Percentiles rank a stretch among this genome's conserved stretches.
These are phyloP conservation scores for Staphylotrichum tortipilum DNA, from an alignment of 495 filamentous ascomycete species.

Conservation along the genomic window DNA sequence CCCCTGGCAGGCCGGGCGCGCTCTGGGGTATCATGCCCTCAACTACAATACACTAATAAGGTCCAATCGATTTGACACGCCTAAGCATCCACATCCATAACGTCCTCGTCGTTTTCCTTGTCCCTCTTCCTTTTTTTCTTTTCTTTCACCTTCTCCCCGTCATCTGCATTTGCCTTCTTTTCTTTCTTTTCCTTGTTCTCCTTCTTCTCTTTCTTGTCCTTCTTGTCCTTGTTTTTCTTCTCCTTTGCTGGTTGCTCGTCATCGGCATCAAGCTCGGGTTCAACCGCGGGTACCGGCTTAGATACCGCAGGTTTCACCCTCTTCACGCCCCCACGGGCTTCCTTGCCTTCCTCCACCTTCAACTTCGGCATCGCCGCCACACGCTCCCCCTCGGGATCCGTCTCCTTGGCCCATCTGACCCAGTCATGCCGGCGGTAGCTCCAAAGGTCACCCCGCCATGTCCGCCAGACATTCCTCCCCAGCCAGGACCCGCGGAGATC, in stretches of 20 bases:
- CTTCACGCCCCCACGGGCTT: background rate
- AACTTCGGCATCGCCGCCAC: conserved; percentile 18
- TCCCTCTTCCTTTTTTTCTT: background rate
- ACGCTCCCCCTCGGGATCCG: conserved; percentile 26
- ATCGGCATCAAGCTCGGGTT: background rate
- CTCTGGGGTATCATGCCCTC: conserved; percentile 8
- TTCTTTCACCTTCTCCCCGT: background rate
- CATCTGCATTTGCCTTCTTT: conserved; percentile 1
- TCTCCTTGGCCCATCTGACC: conserved; percentile 57
- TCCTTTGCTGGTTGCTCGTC: background rate
- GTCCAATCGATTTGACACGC: too few relatives aligned
- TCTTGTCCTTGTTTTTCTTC: background rate
- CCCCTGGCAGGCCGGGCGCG: too few relatives aligned
- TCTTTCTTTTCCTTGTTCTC: background rate
- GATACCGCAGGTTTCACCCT: background rate
- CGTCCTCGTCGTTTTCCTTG: background rate
- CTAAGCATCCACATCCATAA: background rate
- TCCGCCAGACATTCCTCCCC: conserved; percentile 78
- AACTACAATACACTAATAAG: background rate
- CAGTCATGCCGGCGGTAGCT: conserved; percentile 55
- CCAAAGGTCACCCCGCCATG: conserved; percentile 86
- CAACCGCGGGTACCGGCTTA: background rate
- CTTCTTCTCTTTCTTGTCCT: conserved; percentile 6
- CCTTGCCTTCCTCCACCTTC: conserved; percentile 3
- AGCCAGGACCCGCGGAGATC: conserved; percentile 62